Evolutionary conservation across 768 basidiomycete genomes (phyloP).

Genomic region (Podaxis carcinomalis): DNA sequence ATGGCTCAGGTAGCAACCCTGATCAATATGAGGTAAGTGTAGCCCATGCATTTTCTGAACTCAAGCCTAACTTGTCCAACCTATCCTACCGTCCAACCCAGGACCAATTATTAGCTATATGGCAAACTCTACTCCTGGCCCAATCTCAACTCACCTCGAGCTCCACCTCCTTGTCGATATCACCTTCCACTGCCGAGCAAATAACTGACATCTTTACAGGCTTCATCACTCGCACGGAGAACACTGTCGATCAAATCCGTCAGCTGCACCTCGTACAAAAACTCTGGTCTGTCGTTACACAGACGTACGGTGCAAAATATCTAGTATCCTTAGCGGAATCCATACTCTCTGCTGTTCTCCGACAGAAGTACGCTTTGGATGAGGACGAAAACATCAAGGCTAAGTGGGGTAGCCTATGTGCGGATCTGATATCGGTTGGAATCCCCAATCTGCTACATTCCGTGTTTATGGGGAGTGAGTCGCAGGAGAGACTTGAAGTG

Average conservation of each 20-base stretch:
- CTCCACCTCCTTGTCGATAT: constrained; percentile 29
- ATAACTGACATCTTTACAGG: constrained; percentile 30
- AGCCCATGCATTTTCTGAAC: neutral
- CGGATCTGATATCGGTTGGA: constrained; percentile 39
- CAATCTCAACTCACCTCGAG: constrained; percentile 40
- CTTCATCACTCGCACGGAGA: constrained; percentile 27
- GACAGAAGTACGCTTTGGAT: constrained; percentile 34
- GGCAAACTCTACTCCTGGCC: constrained; percentile 55
- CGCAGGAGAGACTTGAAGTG: constrained; percentile 24
- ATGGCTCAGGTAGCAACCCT: neutral
- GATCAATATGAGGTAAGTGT: neutral
- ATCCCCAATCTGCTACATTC: constrained; percentile 35
- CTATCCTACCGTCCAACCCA: constrained; percentile 14
- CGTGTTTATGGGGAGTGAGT: constrained; percentile 24
- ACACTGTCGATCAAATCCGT: constrained; percentile 25
- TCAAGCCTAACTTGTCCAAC: neutral
- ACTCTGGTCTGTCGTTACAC: constrained; percentile 50
- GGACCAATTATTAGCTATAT: constrained; percentile 38
- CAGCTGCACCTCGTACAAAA: constrained; percentile 36
- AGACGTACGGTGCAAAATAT: constrained; percentile 37
- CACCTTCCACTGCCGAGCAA: constrained; percentile 28
- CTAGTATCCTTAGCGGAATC: constrained; percentile 40
- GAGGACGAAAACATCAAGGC: constrained; percentile 30
- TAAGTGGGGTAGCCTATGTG: constrained; percentile 47
- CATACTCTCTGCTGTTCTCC: constrained; percentile 43